Conservation (phyloP, 805 yeast species). For the Ogataea polymorpha region DNA sequence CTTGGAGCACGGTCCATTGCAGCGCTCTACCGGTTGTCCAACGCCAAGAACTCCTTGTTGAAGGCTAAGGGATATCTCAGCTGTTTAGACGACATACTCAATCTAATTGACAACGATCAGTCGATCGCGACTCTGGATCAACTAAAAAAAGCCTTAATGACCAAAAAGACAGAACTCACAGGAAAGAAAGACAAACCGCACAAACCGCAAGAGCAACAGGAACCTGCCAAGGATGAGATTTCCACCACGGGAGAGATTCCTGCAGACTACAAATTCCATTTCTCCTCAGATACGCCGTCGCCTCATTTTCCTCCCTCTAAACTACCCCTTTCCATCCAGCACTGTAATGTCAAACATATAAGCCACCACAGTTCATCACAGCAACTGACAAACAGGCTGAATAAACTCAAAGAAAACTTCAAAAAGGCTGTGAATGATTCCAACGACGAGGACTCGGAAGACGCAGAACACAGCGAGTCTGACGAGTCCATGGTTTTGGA, state of each 20-base stretch:
- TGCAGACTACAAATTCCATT: slow-evolving; percentile 16
- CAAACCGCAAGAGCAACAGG: neutral
- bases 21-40: slow-evolving; percentile 59
- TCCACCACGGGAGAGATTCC: slow-evolving; percentile 9
- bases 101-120: slow-evolving; percentile 21
- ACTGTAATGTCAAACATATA: slow-evolving; percentile 15
- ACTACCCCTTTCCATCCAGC: slow-evolving; percentile 23
- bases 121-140: slow-evolving; percentile 33
- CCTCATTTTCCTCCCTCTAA: slow-evolving; percentile 29
- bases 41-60: slow-evolving; percentile 45
- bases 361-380: slow-evolving; percentile 12
- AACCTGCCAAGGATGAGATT: neutral
- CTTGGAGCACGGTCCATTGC: slow-evolving; percentile 72
- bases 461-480: slow-evolving; percentile 9
- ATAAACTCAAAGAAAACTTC: slow-evolving; percentile 10
- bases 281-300: slow-evolving; percentile 7
- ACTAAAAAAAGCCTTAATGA: slow-evolving; percentile 35
- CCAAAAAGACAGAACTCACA: slow-evolving; percentile 27
- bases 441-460: slow-evolving; percentile 10
- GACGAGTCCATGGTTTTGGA: slow-evolving; percentile 17
- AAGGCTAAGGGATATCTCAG: slow-evolving; percentile 58
- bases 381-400: slow-evolving; percentile 8
- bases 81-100: slow-evolving; percentile 52
- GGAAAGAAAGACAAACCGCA: slow-evolving; percentile 5
- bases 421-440: slow-evolving; percentile 2